These are phyloP conservation scores for Karstenula rhodostoma DNA, from an alignment of 2,329 filamentous ascomycete species.

Conservation along the genomic window DNA sequence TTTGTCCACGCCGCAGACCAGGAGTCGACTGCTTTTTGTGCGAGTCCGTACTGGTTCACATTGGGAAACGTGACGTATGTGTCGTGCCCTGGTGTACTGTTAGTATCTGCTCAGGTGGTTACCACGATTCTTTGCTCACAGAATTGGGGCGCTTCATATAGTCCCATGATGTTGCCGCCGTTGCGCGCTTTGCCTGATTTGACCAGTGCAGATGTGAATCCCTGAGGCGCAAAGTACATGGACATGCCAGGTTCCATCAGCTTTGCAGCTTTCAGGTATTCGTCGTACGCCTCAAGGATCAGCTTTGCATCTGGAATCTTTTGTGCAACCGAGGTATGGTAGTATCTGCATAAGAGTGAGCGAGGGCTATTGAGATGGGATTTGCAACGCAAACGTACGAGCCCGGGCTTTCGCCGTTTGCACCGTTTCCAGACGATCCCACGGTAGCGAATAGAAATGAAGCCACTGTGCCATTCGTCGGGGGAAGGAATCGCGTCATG, in stretches of 20 bases:
- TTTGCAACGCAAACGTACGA: not conserved
- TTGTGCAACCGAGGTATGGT: not conserved
- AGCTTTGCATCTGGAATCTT: not conserved
- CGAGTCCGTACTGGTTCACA: not conserved
- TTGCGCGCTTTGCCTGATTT: not conserved
- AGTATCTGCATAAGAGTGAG: not conserved
- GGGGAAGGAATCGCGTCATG: not conserved
- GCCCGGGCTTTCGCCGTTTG: not conserved
- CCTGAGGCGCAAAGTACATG: not conserved
- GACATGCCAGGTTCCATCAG: not conserved
- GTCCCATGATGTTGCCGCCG: not conserved
- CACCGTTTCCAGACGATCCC: not conserved
- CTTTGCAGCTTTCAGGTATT: not conserved
- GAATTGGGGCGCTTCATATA: not conserved
- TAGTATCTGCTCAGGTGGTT: not conserved
- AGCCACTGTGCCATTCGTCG: not conserved
- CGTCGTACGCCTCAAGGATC: not conserved
- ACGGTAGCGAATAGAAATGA: not conserved
- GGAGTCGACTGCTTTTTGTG: not conserved
- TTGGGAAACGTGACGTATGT: not conserved
- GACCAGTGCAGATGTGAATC: not conserved
- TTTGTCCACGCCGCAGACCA: not conserved
- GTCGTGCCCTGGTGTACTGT: not conserved
- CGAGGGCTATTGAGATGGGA: not conserved
- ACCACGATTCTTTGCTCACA: not conserved